Evolutionary conservation across 352 stramenopile genomes (phyloP).

Genomic region (Bremia lactucae): DNA sequence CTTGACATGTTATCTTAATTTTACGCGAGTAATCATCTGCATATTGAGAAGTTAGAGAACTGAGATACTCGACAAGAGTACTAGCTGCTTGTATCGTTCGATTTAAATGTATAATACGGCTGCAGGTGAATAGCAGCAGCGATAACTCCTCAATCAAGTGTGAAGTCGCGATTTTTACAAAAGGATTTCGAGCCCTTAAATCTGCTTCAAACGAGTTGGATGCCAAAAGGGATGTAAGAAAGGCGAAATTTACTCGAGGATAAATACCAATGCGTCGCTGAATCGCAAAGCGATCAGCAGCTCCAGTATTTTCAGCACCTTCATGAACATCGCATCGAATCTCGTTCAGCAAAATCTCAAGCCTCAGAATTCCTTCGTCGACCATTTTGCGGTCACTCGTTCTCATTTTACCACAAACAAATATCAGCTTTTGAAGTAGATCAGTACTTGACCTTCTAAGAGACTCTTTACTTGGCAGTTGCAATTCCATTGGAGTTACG

Average conservation of each 20-base stretch:
- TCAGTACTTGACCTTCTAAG: conserved; percentile 8
- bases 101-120: conserved; percentile 79
- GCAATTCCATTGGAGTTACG: conserved; percentile 42
- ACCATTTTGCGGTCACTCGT: conserved; percentile 41
- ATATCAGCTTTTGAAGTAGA: conserved; percentile 39
- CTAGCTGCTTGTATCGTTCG: conserved; percentile 48
- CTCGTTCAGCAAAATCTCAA: conserved; percentile 47
- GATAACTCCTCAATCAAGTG: conserved; percentile 42
- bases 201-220: conserved; percentile 53
- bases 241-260: conserved; percentile 66
- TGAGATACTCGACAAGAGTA: conserved; percentile 18
- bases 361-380: conserved; percentile 32
- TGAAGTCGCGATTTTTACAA: conserved; percentile 19
- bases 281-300: conserved; percentile 43
- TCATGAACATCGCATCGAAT: conserved; percentile 23
- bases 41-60: conserved; percentile 1
- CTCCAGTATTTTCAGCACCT: conserved; percentile 9
- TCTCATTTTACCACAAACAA: conserved; percentile 40
- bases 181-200: conserved; percentile 58
- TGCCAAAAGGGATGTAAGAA: conserved; percentile 58
- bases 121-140: conserved; percentile 60
- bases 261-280: conserved; percentile 45
- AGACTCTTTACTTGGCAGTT: conserved; percentile 4
- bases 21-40: conserved; percentile 17
- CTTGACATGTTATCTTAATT: conserved; percentile 63